Evolutionary conservation across 108 stramenopile species (phyloP).

Genomic region (Discostella stelligeroides): DNA sequence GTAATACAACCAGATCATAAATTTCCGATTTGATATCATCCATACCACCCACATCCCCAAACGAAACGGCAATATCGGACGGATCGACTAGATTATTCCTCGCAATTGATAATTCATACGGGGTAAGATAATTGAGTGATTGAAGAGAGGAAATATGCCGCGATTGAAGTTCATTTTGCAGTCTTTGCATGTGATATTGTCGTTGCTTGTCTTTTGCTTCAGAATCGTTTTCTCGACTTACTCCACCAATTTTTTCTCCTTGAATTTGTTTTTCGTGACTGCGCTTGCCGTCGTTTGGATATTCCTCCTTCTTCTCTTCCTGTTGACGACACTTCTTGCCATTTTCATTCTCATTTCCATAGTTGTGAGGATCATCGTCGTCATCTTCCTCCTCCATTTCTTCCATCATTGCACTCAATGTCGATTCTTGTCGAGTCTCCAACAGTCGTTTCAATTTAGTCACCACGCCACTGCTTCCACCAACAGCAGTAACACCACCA

Average conservation of each 20-base stretch:
- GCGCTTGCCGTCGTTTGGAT: constrained; percentile 7
- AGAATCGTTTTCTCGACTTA: too few species aligned
- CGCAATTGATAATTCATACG: constrained; percentile 84
- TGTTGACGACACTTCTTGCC: too few species aligned
- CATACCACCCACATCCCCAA: constrained; percentile 92
- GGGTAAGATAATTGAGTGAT: constrained; percentile 10
- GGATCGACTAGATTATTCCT: constrained; percentile 82
- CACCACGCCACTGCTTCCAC: constrained; percentile 16
- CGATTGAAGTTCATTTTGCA: constrained; percentile 17
- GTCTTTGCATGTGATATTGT: constrained; percentile 13
- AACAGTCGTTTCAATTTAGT: constrained; percentile 17
- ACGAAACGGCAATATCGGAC: constrained; percentile 56
- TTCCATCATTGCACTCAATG: constrained; percentile 37
- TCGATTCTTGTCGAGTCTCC: constrained; percentile 31
- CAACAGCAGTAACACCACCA: constrained; percentile 17
- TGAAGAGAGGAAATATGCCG: constrained; percentile 37
- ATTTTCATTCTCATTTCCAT: too few species aligned
- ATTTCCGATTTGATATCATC: constrained; percentile 87
- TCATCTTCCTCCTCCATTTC: constrained; percentile 32
- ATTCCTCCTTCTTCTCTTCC: constrained; percentile 17
- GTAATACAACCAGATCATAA: constrained; percentile 91
- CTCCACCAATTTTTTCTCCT: too few species aligned
- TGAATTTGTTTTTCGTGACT: too few species aligned
- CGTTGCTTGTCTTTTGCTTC: too few species aligned
- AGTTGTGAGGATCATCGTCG: too few species aligned